Evolutionary conservation across 2,329 filamentous ascomycete species (phyloP).

Genomic region (Claviceps sorghi): DNA sequence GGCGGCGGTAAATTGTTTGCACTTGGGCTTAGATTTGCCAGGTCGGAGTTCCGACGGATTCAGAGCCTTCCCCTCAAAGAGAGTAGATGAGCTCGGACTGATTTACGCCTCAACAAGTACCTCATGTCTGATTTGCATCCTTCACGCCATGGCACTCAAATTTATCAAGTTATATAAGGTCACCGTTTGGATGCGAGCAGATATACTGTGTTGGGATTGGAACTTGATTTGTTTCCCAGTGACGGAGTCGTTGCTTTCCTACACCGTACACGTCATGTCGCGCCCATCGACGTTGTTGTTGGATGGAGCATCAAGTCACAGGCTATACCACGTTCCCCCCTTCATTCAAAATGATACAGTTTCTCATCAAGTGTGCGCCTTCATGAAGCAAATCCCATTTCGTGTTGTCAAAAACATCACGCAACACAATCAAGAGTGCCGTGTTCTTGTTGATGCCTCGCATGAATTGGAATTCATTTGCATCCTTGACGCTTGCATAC

Average conservation of each 20-base stretch:
- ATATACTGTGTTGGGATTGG: background rate
- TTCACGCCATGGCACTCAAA: no score
- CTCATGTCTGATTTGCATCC: no score
- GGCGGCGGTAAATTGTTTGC: background rate
- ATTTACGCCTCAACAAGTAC: no score
- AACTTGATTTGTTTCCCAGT: background rate
- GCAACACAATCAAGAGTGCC: slow-evolving; percentile 64
- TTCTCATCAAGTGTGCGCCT: slow-evolving; percentile 67
- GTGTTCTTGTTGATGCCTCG: slow-evolving; percentile 64
- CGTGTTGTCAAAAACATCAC: slow-evolving; percentile 64
- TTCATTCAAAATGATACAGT: slow-evolving; percentile 46
- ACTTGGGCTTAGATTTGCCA: background rate
- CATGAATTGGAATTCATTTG: slow-evolving; percentile 50
- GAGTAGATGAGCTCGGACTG: no score
- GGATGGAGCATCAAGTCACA: no score
- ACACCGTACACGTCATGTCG: background rate
- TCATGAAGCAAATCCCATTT: slow-evolving; percentile 87
- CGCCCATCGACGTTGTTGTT: background rate
- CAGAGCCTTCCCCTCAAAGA: no score
- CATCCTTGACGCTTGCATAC: slow-evolving; percentile 50
- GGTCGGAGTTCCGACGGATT: no score
- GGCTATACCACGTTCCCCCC: slow-evolving; percentile 11
- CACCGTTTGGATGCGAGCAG: background rate
- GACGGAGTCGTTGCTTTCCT: background rate
- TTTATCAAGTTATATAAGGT: background rate